phyloP scores from a whole-genome alignment of 202 grass and related monocot genomes.

The Carex sylvatica region DNA sequence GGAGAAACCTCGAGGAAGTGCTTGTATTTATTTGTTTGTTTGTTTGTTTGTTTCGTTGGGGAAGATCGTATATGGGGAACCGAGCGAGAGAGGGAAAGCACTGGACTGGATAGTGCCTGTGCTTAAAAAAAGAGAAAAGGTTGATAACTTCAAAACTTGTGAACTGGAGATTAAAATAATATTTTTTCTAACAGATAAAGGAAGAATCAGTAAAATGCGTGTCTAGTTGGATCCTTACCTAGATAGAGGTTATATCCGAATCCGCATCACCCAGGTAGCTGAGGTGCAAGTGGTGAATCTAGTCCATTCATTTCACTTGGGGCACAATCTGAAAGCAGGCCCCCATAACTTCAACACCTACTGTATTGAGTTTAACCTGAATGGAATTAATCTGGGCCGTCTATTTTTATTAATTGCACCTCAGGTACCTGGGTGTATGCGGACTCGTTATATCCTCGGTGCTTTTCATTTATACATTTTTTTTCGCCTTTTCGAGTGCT shows the following conservation, averaged over 20 bases:
- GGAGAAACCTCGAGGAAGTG: neutral
- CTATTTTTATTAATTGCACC: too few relatives aligned
- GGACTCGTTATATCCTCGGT: neutral
- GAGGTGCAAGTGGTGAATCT: too few relatives aligned
- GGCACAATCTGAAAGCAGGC: too few relatives aligned
- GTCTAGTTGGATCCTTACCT: slow-evolving; percentile 10
- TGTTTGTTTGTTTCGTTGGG: neutral
- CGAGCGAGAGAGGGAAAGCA: neutral
- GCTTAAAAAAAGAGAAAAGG: neutral
- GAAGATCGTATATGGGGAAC: slow-evolving; percentile 3
- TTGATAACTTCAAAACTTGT: neutral
- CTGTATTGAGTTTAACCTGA: too few relatives aligned
- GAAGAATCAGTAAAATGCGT: slow-evolving; percentile 4
- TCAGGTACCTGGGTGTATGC: too few relatives aligned
- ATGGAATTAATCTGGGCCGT: too few relatives aligned
- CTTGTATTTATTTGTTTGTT: neutral
- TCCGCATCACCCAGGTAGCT: too few relatives aligned
- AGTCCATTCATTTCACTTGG: too few relatives aligned
- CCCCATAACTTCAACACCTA: too few relatives aligned
- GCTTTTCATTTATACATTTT: neutral
- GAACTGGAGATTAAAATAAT: neutral
- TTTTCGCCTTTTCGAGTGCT: neutral
- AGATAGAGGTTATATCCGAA: neutral
- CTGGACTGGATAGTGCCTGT: slow-evolving; percentile 1
- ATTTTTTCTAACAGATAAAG: neutral